phyloP scores from a whole-genome alignment of 2,329 filamentous ascomycete genomes.

The Nothopassalora personata region DNA sequence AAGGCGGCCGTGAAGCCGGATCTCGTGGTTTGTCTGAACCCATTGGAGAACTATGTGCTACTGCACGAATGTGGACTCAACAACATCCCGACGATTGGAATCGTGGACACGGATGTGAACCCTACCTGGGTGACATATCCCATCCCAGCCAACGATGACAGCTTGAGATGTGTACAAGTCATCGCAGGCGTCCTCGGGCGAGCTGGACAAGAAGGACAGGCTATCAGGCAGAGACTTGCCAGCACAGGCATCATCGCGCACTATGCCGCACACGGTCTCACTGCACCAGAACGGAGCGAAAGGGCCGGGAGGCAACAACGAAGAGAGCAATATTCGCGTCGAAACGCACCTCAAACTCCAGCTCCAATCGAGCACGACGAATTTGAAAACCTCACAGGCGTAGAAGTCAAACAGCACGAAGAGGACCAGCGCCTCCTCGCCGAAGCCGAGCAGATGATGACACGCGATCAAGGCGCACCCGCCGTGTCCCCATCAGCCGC shows the following conservation, averaged over 20 bases:
- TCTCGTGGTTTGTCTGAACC: conserved; percentile 87
- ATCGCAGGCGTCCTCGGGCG: conserved; percentile 81
- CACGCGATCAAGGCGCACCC: background rate
- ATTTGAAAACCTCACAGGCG: conserved; percentile 10
- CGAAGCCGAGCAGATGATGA: background rate
- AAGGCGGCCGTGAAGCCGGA: conserved; percentile 72
- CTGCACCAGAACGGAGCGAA: conserved; percentile 15
- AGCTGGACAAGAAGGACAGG: conserved; percentile 73
- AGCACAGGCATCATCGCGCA: conserved; percentile 59
- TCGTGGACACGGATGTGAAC: conserved; percentile 90
- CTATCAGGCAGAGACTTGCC: conserved; percentile 60
- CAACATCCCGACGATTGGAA: conserved; percentile 86
- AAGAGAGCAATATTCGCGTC: background rate
- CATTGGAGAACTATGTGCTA: conserved; percentile 82
- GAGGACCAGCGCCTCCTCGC: conserved; percentile 9
- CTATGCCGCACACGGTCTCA: conserved; percentile 32
- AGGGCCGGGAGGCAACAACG: background rate
- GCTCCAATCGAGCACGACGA: conserved; percentile 4
- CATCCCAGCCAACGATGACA: conserved; percentile 96
- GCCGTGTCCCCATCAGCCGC: background rate
- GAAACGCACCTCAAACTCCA: background rate
- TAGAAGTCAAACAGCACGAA: conserved; percentile 14
- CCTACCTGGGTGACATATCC: conserved; percentile 93
- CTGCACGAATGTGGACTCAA: conserved; percentile 86
- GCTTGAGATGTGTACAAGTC: conserved; percentile 73